Evolutionary conservation across 495 filamentous ascomycete genomes (phyloP).

Genomic region (Hyaloscypha bicolor): DNA sequence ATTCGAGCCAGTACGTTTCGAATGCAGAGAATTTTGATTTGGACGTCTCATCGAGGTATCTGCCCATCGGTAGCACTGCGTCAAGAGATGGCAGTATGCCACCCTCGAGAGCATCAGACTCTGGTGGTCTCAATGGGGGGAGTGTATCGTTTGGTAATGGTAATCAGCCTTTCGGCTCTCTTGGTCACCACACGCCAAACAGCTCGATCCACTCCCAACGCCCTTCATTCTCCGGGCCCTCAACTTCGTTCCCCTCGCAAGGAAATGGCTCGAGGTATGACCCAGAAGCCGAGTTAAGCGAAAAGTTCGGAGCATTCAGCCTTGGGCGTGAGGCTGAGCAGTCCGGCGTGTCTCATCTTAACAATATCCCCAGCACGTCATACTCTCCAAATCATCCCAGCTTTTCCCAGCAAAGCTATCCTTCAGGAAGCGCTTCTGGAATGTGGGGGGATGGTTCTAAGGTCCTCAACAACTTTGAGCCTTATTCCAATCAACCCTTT

Average conservation of each 20-base stretch:
- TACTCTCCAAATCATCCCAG: constrained; percentile 27
- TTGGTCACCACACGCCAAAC: constrained; percentile 32
- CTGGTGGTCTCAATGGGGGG: constrained; percentile 32
- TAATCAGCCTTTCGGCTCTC: constrained; percentile 27
- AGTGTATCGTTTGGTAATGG: constrained; percentile 26
- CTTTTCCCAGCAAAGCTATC: constrained; percentile 21
- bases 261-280: constrained; percentile 28
- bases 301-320: constrained; percentile 28
- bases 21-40: constrained; percentile 18
- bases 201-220: constrained; percentile 34
- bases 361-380: constrained; percentile 7
- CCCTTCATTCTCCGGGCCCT: constrained; percentile 26
- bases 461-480: constrained; percentile 19
- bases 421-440: constrained; percentile 10
- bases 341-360: constrained; percentile 18
- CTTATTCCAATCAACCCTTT: constrained; percentile 29
- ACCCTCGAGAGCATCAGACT: constrained; percentile 36
- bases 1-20: constrained; percentile 26
- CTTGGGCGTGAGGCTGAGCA: constrained; percentile 24
- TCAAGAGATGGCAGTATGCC: constrained; percentile 38
- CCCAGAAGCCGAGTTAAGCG: constrained; percentile 26
- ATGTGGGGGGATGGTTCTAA: constrained; percentile 31
- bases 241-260: constrained; percentile 21
- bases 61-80: constrained; percentile 20
- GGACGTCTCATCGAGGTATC: constrained; percentile 23